Evolutionary conservation across 2,329 filamentous ascomycete species (phyloP), one percentile per base, ranked within the genome.

Genomic region (Cladobotryum protrusum): DNA sequence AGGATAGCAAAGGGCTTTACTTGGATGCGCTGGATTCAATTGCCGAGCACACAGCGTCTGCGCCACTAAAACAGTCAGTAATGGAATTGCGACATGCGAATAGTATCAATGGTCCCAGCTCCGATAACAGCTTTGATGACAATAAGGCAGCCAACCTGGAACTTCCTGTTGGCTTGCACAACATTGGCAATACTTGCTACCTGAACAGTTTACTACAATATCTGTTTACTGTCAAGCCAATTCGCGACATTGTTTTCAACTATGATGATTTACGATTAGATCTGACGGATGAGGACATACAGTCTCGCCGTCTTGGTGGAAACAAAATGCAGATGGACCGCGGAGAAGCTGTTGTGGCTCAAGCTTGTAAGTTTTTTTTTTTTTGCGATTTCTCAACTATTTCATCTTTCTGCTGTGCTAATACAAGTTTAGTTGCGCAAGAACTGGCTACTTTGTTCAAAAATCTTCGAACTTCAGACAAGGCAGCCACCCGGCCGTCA

Each of bases 181-280:
- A 97, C 59, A 95, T 97, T 50, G 91, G 93, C 52, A 99, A 99
- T 62, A 99, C 95, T 0, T 99, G 93, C 66, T 99, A 99, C 61
- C 77, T 99, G 48, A 99, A 99, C 72, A 97, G 92, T 68, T 79
- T 99, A 44, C 75, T 99, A 9, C 93, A 99, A 61, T 97, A 95
- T 63, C 86, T 96, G 57, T 96, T 95, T 65, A 95, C 91, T 0
- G 81, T 97, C 49, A 85, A 83, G 54, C 83, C 88, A 2, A 75
- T 97, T 29, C 82, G 92, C 45, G 79, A 93, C 5, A 79, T 96
- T 56, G 83, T 96, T 3, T 74, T 95, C 51, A 75, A 89, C 45
- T 89, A 88, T 57, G 82, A 92, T 20, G 68, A 82, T 4, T 80
- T 85, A 60, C 81, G 85, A 56, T 80, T 93, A 61, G 79, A 85